Evolutionary conservation across 2,329 filamentous ascomycete species (phyloP).

Genomic region (Aspergillus tanneri): DNA sequence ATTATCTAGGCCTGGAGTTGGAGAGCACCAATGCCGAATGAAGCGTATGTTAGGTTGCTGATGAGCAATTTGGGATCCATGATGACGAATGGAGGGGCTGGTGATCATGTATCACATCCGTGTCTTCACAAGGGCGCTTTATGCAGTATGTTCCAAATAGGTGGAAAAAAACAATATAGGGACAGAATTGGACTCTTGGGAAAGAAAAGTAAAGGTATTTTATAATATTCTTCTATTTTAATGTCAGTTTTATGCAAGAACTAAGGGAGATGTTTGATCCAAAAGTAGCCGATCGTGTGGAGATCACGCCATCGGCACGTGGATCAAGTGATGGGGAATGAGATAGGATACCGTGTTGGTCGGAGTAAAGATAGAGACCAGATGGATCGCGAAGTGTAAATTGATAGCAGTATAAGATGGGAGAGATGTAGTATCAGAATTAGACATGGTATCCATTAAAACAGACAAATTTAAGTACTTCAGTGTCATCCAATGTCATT

Average conservation of each 20-base stretch:
- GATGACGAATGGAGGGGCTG: constrained; percentile 19
- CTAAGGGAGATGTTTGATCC: no score
- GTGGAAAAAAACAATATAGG: neutral
- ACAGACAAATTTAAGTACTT: neutral
- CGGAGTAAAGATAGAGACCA: no score
- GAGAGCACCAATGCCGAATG: neutral
- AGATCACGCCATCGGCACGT: constrained; percentile 8
- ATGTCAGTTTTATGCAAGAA: no score
- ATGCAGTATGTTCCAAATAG: neutral
- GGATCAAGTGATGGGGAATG: constrained; percentile 5
- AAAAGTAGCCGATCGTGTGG: neutral
- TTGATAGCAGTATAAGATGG: neutral
- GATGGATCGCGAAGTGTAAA: neutral
- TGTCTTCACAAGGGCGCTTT: neutral
- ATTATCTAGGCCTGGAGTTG: neutral
- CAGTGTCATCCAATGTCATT: neutral
- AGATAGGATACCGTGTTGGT: neutral
- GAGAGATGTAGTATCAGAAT: no score
- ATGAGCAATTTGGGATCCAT: constrained; percentile 23
- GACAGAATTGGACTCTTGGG: neutral
- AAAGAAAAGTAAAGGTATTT: no score
- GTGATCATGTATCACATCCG: neutral
- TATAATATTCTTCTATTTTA: no score
- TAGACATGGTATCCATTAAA: neutral
- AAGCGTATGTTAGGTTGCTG: neutral